These are phyloP conservation scores for Camellia sinensis DNA, from an alignment of 148 eudicot genomes.

Conservation along the genomic window DNA sequence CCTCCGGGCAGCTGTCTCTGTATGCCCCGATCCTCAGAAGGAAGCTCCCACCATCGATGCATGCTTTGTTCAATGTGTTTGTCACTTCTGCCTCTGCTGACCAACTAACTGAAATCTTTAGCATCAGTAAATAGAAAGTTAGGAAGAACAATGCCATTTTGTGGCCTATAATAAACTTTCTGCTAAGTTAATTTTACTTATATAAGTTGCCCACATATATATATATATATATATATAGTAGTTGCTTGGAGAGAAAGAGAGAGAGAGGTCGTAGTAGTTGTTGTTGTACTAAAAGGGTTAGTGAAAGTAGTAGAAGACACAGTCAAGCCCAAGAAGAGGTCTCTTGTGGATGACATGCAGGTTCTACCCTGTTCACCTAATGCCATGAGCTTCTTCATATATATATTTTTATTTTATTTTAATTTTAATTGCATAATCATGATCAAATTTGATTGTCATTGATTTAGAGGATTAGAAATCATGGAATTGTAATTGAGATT, in stretches of 20 bases:
- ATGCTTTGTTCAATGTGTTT: constrained; percentile 17
- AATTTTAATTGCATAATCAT: too few species aligned
- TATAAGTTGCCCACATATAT: neutral
- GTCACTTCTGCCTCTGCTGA: constrained; percentile 10
- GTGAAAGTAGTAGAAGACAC: constrained; percentile 25
- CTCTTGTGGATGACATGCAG: constrained; percentile 18
- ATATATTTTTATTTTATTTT: neutral
- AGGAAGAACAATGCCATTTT: constrained; percentile 22
- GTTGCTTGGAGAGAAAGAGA: neutral
- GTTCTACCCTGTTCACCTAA: constrained; percentile 23
- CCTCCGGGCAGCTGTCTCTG: constrained; percentile 61
- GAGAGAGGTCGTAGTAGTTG: neutral
- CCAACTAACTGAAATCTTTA: constrained; percentile 16
- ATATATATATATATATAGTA: constrained; percentile 10
- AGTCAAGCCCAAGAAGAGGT: constrained; percentile 32
- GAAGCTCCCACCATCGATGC: constrained; percentile 25
- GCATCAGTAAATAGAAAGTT: constrained; percentile 20
- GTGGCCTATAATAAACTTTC: neutral
- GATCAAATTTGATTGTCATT: too few species aligned
- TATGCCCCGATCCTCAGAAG: constrained; percentile 39
- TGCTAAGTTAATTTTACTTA: neutral
- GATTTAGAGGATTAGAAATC: too few species aligned
- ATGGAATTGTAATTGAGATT: too few species aligned
- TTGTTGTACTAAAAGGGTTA: constrained; percentile 8
- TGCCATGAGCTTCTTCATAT: constrained; percentile 38